Base-by-base conservation (phyloP, 305 asterid species). In the Coffea humblotiana region DNA sequence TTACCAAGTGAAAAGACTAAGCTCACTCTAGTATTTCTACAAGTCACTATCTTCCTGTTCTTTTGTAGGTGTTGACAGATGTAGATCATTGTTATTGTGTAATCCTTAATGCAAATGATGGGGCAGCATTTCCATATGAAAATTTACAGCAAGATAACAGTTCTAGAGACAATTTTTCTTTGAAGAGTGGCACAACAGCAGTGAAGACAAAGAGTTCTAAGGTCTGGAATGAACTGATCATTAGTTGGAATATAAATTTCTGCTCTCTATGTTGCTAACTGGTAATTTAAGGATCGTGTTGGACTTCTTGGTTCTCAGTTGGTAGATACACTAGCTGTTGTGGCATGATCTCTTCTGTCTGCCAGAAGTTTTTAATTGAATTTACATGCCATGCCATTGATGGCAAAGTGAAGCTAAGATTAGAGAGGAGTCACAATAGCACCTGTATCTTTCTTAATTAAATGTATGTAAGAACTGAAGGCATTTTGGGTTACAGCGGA, bases 11-110 rank as follows among this genome's bases (percentile, higher is more conserved):
- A 56, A 29, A 74, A 29, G 63, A 37, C 23, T 56, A 19, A 47
- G 19, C 43, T 8, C 43, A 43, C 16, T 58, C 65, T 29, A 60
- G 25, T 13, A 72, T 7, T 77, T 16, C 70, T 58, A 25, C 70
- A 66, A 76, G 25, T 2, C 18, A 37, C 52, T 25, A 21, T 54
- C 12, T 45, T 49, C 69, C 56, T 52, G 65, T 64, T 72, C 52
- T 67, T 75, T 63, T 61, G 64, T 91, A 96, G 99, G 99, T 96
- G 69, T 88, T 96, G 86, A 94, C 97, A 51, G 99, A 96, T 87
- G 87, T 93, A 49, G 99, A 96, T 82, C 97, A 96, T 88, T 96
- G 99, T 85, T 96, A 94, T 77, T 94, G 98, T 82, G 98, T 96
- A 64, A 85, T 96, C 83, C 92, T 96, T 80, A 90, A 96, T 82